Percentiles rank a stretch among this genome's conserved stretches.
Conservation (phyloP, 305 asterid species). For the Coffea humblotiana region DNA sequence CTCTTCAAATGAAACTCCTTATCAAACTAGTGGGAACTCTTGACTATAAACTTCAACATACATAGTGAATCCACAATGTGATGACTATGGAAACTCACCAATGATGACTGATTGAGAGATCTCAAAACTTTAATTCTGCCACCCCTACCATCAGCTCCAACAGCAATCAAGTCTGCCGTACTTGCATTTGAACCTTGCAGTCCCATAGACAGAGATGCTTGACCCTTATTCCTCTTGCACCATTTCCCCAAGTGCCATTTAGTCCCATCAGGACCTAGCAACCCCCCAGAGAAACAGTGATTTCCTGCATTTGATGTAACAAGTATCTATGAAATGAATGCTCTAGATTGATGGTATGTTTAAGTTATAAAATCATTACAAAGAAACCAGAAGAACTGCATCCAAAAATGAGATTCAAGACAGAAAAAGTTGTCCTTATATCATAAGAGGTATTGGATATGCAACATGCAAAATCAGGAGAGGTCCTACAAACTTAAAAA, state of each 20-base stretch:
- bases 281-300: conserved; percentile 64
- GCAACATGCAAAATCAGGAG: not conserved
- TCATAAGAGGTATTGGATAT: not conserved
- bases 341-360: not conserved
- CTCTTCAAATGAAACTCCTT: not conserved
- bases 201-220: conserved; percentile 25
- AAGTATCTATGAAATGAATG: not conserved
- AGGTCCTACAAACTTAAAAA: not conserved
- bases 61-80: not conserved
- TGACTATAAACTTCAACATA: not conserved
- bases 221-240: conserved; percentile 68
- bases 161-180: conserved; percentile 64
- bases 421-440: not conserved
- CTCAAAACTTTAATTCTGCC: conserved; percentile 76
- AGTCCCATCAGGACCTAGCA: conserved; percentile 79
- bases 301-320: conserved; percentile 35
- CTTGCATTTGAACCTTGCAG: conserved; percentile 39
- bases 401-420: not conserved
- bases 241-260: conserved; percentile 86
- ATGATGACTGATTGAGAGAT: conserved; percentile 53
- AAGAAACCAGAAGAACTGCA: not conserved
- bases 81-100: conserved; percentile 44
- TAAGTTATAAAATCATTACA: not conserved
- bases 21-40: not conserved
- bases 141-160: conserved; percentile 96